These are phyloP conservation scores for Geotrichum citri-aurantii DNA, from an alignment of 1,139 yeast species.

Conservation along the genomic window DNA sequence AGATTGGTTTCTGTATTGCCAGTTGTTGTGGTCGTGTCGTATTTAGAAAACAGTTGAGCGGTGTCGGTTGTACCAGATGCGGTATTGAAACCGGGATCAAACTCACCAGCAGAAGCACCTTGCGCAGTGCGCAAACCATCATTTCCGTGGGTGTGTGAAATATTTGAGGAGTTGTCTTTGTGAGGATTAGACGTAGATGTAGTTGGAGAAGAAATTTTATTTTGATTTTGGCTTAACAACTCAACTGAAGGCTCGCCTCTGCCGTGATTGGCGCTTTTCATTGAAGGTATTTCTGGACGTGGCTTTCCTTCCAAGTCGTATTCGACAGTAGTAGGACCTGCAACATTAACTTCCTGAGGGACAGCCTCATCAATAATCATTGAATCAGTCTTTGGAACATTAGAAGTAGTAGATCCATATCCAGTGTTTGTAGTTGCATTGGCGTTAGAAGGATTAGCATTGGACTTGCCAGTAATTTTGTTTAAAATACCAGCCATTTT, in stretches of 20 bases:
- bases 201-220: neutral
- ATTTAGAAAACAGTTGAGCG: neutral
- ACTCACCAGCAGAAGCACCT: too few relatives aligned
- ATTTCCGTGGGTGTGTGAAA: neutral
- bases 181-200: neutral
- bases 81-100: neutral
- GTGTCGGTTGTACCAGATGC: neutral
- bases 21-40: slow-evolving; percentile 7
- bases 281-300: slow-evolving; percentile 1
- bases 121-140: too few relatives aligned
- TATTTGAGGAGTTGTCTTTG: too few relatives aligned
- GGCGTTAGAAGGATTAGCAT: too few relatives aligned
- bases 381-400: neutral
- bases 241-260: neutral
- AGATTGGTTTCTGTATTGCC: slow-evolving; percentile 5
- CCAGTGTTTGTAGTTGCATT: neutral
- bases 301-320: slow-evolving; percentile 9
- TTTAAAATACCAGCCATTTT: neutral
- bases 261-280: neutral
- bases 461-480: slow-evolving; percentile 1
- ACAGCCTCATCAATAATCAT: slow-evolving; percentile 17
- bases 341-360: slow-evolving; percentile 7
- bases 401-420: neutral
- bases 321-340: slow-evolving; percentile 15
- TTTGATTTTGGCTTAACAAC: neutral